Conservation (phyloP, 2,329 filamentous ascomycete species). For the Fusarium sp. region DNA sequence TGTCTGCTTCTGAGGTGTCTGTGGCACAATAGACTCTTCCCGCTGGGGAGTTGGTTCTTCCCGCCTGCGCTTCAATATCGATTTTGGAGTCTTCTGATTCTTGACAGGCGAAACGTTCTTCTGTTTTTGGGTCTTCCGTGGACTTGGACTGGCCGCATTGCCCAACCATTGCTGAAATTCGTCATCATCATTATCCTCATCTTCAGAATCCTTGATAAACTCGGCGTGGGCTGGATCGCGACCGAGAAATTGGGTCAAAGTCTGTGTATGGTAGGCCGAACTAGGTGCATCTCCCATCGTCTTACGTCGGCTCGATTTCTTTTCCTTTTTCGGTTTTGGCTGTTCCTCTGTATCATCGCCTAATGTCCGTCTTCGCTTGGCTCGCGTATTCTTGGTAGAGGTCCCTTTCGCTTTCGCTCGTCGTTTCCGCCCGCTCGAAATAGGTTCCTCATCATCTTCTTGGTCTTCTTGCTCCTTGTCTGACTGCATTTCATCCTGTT, state of each 20-base stretch:
- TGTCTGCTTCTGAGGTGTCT: constrained; percentile 55
- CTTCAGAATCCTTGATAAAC: constrained; percentile 52
- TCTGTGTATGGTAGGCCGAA: constrained; percentile 53
- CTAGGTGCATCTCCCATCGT: constrained; percentile 46
- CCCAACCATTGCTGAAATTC: constrained; percentile 49
- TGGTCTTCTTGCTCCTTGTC: constrained; percentile 30
- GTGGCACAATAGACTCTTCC: constrained; percentile 51
- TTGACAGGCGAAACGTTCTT: constrained; percentile 14
- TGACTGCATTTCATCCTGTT: constrained; percentile 36
- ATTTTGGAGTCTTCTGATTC: constrained; percentile 26
- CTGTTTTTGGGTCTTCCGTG: constrained; percentile 12
- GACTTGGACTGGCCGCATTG: constrained; percentile 42
- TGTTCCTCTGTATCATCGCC: constrained; percentile 37
- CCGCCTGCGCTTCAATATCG: constrained; percentile 24
- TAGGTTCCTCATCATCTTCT: constrained; percentile 29
- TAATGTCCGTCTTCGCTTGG: constrained; percentile 43
- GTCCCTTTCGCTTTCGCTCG: constrained; percentile 19
- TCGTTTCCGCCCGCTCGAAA: constrained; percentile 40
- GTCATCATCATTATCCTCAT: constrained; percentile 44
- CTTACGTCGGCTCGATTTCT: constrained; percentile 39
- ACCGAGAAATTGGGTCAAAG: constrained; percentile 52
- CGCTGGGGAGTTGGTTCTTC: constrained; percentile 23
- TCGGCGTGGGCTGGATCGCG: constrained; percentile 25
- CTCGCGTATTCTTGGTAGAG: constrained; percentile 14
- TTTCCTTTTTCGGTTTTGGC: constrained; percentile 27